phyloP scores from a whole-genome alignment of 2,329 filamentous ascomycete genomes.

The Teratosphaeria gauchensis region DNA sequence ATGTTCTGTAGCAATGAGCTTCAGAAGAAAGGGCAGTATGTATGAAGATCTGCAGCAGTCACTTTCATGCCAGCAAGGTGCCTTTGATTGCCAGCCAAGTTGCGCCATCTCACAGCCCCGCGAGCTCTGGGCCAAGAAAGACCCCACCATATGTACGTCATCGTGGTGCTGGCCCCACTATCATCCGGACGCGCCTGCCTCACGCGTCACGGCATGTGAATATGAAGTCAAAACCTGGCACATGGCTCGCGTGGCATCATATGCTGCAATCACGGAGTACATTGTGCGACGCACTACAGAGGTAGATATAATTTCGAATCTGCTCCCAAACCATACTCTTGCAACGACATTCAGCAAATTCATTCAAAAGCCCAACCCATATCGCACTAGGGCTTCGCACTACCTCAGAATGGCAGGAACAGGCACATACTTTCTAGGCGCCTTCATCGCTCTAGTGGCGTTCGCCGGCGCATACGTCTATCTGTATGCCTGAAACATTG shows the following conservation, averaged over 20 bases:
- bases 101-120: background rate
- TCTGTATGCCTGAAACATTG: conserved; percentile 16
- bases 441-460: conserved; percentile 26
- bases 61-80: background rate
- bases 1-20: background rate
- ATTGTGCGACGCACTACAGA: background rate
- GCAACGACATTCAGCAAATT: background rate
- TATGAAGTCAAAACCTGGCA: background rate
- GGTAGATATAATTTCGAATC: background rate
- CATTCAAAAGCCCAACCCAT: background rate
- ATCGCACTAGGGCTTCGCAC: background rate
- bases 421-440: conserved; percentile 13
- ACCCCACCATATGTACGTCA: background rate
- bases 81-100: background rate
- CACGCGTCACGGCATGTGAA: background rate
- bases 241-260: background rate
- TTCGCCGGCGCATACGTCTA: conserved; percentile 32
- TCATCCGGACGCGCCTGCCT: background rate
- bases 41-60: background rate
- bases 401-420: conserved; percentile 11
- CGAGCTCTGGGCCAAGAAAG: background rate
- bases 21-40: background rate
- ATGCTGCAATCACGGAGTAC: background rate
- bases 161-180: background rate
- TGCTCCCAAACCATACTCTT: background rate